Percentiles rank a stretch among this genome's conserved stretches.
Evolutionary conservation across 345 rosid species (phyloP).

Genomic region (Microcos paniculata): DNA sequence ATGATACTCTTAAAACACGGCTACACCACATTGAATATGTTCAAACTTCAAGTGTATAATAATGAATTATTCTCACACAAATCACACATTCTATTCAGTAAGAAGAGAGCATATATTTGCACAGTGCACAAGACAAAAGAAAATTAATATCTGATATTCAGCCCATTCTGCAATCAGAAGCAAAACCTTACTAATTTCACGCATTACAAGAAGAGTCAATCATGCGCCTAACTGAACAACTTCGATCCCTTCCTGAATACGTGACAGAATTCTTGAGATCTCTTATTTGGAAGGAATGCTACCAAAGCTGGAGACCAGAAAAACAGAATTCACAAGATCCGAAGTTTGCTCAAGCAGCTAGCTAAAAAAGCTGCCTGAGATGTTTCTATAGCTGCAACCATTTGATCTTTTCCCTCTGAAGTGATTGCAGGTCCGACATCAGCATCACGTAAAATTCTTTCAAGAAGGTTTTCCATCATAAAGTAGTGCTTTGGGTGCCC

Average conservation of each 20-base stretch:
- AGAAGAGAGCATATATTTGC: background rate
- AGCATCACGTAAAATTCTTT: conserved; percentile 74
- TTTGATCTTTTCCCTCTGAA: conserved; percentile 69
- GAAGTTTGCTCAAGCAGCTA: conserved; percentile 76
- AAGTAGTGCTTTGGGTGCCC: conserved; percentile 93
- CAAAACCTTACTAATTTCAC: conserved; percentile 82
- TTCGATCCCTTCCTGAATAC: conserved; percentile 89
- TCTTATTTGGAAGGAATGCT: conserved; percentile 90
- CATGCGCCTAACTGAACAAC: conserved; percentile 86
- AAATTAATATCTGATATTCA: conserved; percentile 79
- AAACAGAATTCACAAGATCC: conserved; percentile 82
- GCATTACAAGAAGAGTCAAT: conserved; percentile 89
- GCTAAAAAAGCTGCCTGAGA: conserved; percentile 92
- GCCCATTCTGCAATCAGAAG: conserved; percentile 78
- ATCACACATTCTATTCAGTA: background rate
- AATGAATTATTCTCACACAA: background rate
- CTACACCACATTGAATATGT: background rate
- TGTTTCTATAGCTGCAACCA: conserved; percentile 74
- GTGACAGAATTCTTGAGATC: conserved; percentile 73
- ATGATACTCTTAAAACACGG: background rate
- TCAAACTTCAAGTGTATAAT: background rate
- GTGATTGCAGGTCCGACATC: conserved; percentile 81
- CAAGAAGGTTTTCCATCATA: conserved; percentile 81
- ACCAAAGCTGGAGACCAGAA: conserved; percentile 93
- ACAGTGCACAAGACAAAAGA: background rate